Percentiles rank a stretch among this genome's conserved stretches.
Evolutionary conservation across 805 yeast genomes (phyloP).

Genomic region (Komagataella pastoris): DNA sequence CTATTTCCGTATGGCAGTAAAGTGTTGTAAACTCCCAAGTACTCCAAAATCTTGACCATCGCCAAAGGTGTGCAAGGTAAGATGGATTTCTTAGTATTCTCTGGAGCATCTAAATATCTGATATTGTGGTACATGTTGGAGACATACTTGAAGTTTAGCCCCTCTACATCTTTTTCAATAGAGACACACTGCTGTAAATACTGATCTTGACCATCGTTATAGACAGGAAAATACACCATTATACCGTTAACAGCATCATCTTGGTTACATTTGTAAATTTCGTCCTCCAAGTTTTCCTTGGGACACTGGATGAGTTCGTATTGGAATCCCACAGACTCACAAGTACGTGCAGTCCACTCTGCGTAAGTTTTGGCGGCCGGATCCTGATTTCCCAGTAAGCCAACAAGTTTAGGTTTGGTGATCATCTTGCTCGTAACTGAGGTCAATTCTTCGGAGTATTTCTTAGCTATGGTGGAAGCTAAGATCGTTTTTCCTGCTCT

Average conservation of each 20-base stretch:
- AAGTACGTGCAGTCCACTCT: conserved; percentile 88
- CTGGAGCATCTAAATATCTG: conserved; percentile 66
- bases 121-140: conserved; percentile 92
- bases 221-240: conserved; percentile 95
- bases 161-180: conserved; percentile 93
- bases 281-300: conserved; percentile 78
- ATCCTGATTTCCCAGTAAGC: conserved; percentile 82
- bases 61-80: conserved; percentile 97
- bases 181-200: conserved; percentile 88
- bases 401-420: conserved; percentile 67
- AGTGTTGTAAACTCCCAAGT: conserved; percentile 74
- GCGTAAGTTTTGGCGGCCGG: conserved; percentile 96
- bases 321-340: conserved; percentile 72
- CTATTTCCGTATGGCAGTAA: conserved; percentile 82
- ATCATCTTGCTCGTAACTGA: conserved; percentile 35
- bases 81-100: conserved; percentile 60
- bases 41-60: conserved; percentile 84
- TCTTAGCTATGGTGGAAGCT: conserved; percentile 81
- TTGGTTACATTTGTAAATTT: conserved; percentile 67
- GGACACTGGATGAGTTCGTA: conserved; percentile 63
- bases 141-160: conserved; percentile 79
- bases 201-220: conserved; percentile 90
- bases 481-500: conserved; percentile 67
- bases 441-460: conserved; percentile 61
- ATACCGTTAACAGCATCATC: conserved; percentile 77